Evolutionary conservation across 805 yeast genomes (phyloP).

Genomic region (Saturnispora kantuleensis): DNA sequence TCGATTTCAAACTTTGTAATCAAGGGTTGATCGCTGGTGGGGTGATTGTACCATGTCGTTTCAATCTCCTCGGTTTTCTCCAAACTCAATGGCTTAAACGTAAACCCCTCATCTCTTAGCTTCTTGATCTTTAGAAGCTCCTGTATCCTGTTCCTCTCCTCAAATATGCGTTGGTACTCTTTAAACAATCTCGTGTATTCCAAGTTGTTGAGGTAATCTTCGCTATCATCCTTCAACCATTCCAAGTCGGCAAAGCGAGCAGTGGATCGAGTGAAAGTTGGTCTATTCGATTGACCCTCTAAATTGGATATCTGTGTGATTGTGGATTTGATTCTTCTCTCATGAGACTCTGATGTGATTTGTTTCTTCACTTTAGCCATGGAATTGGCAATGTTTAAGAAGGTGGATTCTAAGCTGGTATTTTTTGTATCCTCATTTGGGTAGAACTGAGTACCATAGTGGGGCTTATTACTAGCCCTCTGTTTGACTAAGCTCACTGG

Average conservation of each 20-base stretch:
- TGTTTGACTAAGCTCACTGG: too few relatives aligned
- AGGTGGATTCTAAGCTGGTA: slow-evolving; percentile 1
- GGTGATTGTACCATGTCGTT: slow-evolving; percentile 23
- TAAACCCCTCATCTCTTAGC: slow-evolving; percentile 25
- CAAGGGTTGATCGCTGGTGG: slow-evolving; percentile 21
- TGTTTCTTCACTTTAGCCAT: background rate
- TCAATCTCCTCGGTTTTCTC: slow-evolving; percentile 28
- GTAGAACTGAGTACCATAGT: slow-evolving; percentile 7
- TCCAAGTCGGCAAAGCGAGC: slow-evolving; percentile 22
- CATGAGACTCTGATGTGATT: background rate
- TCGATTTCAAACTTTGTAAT: slow-evolving; percentile 41
- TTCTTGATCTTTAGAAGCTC: slow-evolving; percentile 28
- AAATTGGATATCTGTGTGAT: background rate
- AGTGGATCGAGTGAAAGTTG: slow-evolving; percentile 16
- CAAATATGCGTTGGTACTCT: slow-evolving; percentile 34
- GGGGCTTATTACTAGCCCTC: background rate
- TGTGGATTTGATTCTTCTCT: background rate
- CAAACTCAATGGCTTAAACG: slow-evolving; percentile 23
- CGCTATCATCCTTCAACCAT: slow-evolving; percentile 24
- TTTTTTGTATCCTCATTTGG: background rate
- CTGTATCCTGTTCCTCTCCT: slow-evolving; percentile 31
- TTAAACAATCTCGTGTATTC: slow-evolving; percentile 27
- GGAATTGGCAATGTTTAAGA: slow-evolving; percentile 3
- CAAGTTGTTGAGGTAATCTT: slow-evolving; percentile 23
- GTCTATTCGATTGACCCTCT: background rate